Evolutionary conservation across 257 asterid species (phyloP).

Genomic region (Penstemon newberryi): DNA sequence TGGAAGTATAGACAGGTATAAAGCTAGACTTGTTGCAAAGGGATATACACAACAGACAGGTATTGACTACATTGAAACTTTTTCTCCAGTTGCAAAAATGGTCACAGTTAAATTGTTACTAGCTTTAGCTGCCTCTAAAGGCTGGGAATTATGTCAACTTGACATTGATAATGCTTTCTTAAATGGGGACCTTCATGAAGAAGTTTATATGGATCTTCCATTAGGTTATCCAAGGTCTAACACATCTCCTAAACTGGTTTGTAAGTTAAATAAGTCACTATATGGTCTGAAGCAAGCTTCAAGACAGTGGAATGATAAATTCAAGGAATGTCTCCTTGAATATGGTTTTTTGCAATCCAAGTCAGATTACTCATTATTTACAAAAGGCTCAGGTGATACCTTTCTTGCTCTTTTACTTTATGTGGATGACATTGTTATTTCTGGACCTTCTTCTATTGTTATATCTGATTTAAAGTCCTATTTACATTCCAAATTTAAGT

Average conservation of each 20-base stretch:
- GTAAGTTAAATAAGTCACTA: neutral
- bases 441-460: neutral
- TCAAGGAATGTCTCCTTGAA: neutral
- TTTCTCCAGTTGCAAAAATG: neutral
- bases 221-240: neutral
- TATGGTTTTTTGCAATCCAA: neutral
- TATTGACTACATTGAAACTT: neutral
- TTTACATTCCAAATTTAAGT: neutral
- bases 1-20: neutral
- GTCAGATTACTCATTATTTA: neutral
- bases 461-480: neutral
- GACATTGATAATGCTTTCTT: neutral
- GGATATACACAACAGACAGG: neutral
- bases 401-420: neutral
- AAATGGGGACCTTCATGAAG: neutral
- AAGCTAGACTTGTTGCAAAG: neutral
- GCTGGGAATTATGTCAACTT: neutral
- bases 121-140: neutral
- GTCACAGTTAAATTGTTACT: neutral
- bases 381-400: neutral
- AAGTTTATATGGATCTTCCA: neutral
- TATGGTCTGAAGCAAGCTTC: slow-evolving; percentile 13
- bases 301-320: neutral
- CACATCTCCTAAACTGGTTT: neutral
- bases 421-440: neutral